Conservation (phyloP, 2,329 filamentous ascomycete genomes). For the Fusarium cyanostomum region DNA sequence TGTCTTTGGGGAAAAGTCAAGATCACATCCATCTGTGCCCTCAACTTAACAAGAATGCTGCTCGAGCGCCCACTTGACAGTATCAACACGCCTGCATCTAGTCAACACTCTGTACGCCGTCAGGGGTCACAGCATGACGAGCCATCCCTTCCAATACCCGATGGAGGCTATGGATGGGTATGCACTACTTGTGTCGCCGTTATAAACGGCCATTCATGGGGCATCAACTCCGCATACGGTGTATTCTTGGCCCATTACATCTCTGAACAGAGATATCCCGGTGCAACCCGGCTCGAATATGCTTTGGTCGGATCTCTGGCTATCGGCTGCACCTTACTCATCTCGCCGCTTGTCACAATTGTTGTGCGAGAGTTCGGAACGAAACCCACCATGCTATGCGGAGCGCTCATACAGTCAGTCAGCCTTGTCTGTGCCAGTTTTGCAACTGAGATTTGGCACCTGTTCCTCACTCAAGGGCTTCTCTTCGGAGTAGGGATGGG, state of each 20-base stretch:
- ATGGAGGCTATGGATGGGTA: conserved; percentile 64
- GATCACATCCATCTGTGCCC: too few relatives aligned
- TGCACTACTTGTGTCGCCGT: conserved; percentile 45
- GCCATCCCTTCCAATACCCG: neutral
- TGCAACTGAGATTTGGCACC: conserved; percentile 64
- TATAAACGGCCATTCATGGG: conserved; percentile 53
- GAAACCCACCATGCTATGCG: conserved; percentile 57
- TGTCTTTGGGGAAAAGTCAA: too few relatives aligned
- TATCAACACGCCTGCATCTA: too few relatives aligned
- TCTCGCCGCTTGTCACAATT: conserved; percentile 52
- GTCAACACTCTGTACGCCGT: too few relatives aligned
- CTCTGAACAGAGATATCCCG: conserved; percentile 58
- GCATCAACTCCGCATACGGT: conserved; percentile 57
- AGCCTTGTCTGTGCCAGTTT: conserved; percentile 65
- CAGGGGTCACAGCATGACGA: too few relatives aligned
- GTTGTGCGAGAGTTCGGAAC: conserved; percentile 45
- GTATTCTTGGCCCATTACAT: conserved; percentile 68
- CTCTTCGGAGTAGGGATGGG: conserved; percentile 70
- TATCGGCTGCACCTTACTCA: conserved; percentile 54
- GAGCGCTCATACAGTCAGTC: conserved; percentile 60
- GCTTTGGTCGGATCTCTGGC: conserved; percentile 68
- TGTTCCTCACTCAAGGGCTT: conserved; percentile 68
- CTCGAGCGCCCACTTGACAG: too few relatives aligned
- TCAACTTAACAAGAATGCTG: too few relatives aligned
- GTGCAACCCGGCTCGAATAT: conserved; percentile 63